Evolutionary conservation across 2,329 filamentous ascomycete species (phyloP), one percentile per base, ranked within the genome.

Genomic region (Xylaria sp.): DNA sequence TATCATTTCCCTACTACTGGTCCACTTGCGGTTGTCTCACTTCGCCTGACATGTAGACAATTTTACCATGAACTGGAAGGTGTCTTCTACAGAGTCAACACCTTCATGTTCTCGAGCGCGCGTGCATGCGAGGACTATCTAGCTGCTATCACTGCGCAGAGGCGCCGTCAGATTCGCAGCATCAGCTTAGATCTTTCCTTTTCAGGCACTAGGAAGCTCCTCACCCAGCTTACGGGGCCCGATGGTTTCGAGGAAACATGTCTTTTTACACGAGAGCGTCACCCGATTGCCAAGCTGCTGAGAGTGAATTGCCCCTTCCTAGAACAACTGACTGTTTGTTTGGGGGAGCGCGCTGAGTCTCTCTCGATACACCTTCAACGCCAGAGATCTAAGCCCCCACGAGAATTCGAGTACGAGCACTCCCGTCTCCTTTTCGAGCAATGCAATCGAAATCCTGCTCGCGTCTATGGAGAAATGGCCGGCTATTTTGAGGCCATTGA

Each of bases 71-170:
- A 57, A 28, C 37, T 57, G 8, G 12, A 57, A 1, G 55, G 55
- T 9, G 55, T 44, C 10, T 57, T 57, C 7, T 57, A 57, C 25
- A 41, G 20, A 4, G 55, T 57, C 10, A 57, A 57, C 13, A 57
- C 37, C 13, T 57, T 57, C 37, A 3, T 18, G 8, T 56, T 56
- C 13, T 4, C 3, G 9, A 10, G 12, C n/a, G 18, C 32, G 18
- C 3, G 1, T 2, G 10, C 7, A 12, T 56, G 54, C 10, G n/a
- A 39, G 13, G 7, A 20, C 1, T 56, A 56, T 56, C 32, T 56
- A 20, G 12, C 32, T 23, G 12, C n/a, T 39, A 7, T 56, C 12
- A 56, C 54, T 18, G 15, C 18, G 8, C n/a, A 44, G 37, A 57
- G 20, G 25, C 37, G 55, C 3, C 37, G 3, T 44, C 55, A 57